A percentile compares a stretch with the other conserved stretches of the same genome.
Evolutionary conservation across 345 rosid species (phyloP).

Genomic region (Ceriops zippeliana): DNA sequence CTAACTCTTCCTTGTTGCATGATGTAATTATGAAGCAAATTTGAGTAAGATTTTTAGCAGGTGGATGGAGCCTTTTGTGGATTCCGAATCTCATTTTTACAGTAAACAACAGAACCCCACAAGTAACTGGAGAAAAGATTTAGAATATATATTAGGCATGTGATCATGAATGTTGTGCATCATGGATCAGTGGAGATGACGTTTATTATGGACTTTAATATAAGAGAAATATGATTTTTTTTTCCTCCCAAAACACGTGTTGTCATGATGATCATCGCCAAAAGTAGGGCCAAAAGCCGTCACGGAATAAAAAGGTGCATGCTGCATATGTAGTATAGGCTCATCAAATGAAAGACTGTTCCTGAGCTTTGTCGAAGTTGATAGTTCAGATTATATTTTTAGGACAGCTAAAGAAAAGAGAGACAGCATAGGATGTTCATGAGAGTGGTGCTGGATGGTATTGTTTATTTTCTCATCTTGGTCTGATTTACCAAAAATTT

Average conservation of each 20-base stretch:
- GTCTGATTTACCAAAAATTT: no score
- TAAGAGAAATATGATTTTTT: background rate
- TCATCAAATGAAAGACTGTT: constrained; percentile 9
- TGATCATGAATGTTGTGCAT: constrained; percentile 5
- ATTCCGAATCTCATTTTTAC: constrained; percentile 9
- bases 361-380: background rate
- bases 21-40: constrained; percentile 19
- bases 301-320: background rate
- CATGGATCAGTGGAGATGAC: background rate
- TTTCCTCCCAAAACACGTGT: constrained; percentile 1
- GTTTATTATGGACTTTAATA: background rate
- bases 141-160: constrained; percentile 10
- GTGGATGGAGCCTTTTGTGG: constrained; percentile 23
- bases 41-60: constrained; percentile 13
- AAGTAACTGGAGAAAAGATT: background rate
- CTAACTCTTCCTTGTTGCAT: background rate
- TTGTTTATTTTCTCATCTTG: no score
- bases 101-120: background rate
- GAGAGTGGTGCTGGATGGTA: no score
- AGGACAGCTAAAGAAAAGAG: no score
- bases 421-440: no score
- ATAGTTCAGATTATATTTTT: background rate
- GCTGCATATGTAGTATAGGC: background rate
- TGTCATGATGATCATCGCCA: background rate
- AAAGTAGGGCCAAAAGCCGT: background rate